Percentiles rank a stretch among this genome's conserved stretches.
phyloP scores from a whole-genome alignment of 2,329 filamentous ascomycete species.

The Apiospora arundinis region DNA sequence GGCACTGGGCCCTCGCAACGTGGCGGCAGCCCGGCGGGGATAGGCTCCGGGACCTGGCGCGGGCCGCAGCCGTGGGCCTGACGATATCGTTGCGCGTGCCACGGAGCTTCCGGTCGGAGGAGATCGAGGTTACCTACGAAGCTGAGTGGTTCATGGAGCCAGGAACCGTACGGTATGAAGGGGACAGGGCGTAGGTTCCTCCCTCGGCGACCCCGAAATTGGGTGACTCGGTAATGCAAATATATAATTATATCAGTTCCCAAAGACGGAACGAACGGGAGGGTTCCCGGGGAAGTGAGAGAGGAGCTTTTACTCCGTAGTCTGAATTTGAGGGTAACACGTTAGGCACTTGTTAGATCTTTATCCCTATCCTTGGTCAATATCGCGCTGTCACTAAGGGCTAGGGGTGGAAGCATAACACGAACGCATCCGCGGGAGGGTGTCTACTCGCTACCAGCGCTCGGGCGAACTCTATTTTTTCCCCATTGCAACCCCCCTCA shows the following conservation, averaged over 20 bases:
- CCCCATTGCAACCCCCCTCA: not conserved
- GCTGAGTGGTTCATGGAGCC: not conserved
- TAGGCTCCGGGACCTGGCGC: not conserved
- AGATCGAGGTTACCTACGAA: not conserved
- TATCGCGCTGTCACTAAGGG: too few relatives aligned
- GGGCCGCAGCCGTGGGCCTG: slow-evolving; percentile 1
- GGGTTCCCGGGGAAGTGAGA: not conserved
- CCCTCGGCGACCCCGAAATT: too few relatives aligned
- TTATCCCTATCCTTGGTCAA: too few relatives aligned
- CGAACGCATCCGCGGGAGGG: too few relatives aligned
- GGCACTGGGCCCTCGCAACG: not conserved
- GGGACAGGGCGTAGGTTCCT: not conserved
- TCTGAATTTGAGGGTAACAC: not conserved
- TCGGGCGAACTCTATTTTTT: not conserved
- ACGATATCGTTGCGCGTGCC: not conserved
- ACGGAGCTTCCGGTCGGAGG: not conserved
- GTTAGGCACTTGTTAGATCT: too few relatives aligned
- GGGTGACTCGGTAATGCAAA: not conserved
- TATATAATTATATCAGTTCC: not conserved
- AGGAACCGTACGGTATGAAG: not conserved
- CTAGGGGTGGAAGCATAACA: too few relatives aligned
- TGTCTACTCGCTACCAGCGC: not conserved
- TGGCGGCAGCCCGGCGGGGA: not conserved
- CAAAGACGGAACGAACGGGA: not conserved
- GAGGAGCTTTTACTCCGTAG: not conserved